phyloP scores from a whole-genome alignment of 768 basidiomycete genomes.

The Holtermannia corniformis region DNA sequence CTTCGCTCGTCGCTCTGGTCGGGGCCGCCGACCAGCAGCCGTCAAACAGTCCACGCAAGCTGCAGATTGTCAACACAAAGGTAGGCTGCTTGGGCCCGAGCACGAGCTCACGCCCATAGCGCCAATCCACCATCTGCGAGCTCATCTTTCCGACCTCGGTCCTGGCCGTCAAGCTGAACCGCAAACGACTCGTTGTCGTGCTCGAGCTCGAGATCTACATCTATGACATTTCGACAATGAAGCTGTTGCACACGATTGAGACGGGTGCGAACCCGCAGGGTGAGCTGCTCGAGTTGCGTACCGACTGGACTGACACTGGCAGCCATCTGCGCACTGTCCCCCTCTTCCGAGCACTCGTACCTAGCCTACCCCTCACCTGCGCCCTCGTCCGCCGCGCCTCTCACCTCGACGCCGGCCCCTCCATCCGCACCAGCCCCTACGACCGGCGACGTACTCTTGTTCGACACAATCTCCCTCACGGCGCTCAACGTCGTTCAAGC shows the following conservation, averaged over 20 bases:
- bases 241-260: constrained; percentile 91
- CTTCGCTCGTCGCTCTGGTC: constrained; percentile 90
- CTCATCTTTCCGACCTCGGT: constrained; percentile 94
- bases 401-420: constrained; percentile 45
- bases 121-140: constrained; percentile 98
- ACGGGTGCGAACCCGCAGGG: constrained; percentile 93
- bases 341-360: constrained; percentile 83
- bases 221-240: constrained; percentile 98
- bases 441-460: constrained; percentile 72
- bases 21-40: constrained; percentile 83
- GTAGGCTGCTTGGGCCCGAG: constrained; percentile 51
- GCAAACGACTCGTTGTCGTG: constrained; percentile 90
- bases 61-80: constrained; percentile 99
- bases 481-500: constrained; percentile 95
- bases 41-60: constrained; percentile 75
- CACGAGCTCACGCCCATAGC: constrained; percentile 45
- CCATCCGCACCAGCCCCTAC: constrained; percentile 42
- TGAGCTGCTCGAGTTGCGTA: constrained; percentile 37
- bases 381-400: constrained; percentile 57
- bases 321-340: constrained; percentile 93
- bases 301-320: constrained; percentile 1
- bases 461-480: constrained; percentile 82
- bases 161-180: constrained; percentile 93
- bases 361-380: constrained; percentile 94
- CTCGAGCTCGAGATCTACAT: constrained; percentile 98